Percentiles rank a stretch among this genome's conserved stretches.
Conservation (phyloP, 768 basidiomycete species). For the Phlebiopsis flavidoalba region DNA sequence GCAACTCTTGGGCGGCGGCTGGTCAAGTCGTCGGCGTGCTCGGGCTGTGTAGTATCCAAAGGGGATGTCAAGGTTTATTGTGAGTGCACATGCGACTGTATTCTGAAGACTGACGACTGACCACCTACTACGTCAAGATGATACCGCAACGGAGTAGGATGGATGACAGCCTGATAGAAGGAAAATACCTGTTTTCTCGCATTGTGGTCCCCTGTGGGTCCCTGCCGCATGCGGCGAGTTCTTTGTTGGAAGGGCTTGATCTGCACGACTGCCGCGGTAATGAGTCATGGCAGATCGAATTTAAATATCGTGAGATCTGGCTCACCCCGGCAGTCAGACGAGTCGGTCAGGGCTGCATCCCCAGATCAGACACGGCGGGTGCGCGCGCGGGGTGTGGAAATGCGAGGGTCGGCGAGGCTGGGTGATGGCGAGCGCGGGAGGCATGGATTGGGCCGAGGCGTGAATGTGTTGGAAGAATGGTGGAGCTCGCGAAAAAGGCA, state of each 20-base stretch:
- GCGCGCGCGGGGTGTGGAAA: neutral
- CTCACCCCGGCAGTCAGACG: too few species aligned
- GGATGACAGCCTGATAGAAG: neutral
- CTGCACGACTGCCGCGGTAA: neutral
- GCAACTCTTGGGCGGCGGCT: too few species aligned
- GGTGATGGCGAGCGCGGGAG: neutral
- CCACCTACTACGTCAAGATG: too few species aligned
- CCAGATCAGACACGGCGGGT: neutral
- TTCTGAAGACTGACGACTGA: too few species aligned
- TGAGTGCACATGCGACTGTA: too few species aligned
- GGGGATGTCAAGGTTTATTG: too few species aligned
- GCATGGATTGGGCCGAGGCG: neutral
- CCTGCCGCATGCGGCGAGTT: neutral
- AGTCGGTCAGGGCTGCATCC: too few species aligned
- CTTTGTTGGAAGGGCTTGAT: neutral
- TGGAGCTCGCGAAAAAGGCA: neutral
- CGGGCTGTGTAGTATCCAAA: too few species aligned
- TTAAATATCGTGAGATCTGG: neutral
- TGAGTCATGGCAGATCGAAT: neutral
- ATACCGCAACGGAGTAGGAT: neutral
- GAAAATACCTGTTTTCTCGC: neutral
- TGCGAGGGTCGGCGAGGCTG: too few species aligned
- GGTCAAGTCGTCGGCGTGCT: too few species aligned
- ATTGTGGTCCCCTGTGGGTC: slow-evolving; percentile 3
- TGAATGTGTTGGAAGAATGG: neutral